These are phyloP conservation scores for Diospyros kaki DNA, from an alignment of 148 eudicot species.

Conservation along the genomic window DNA sequence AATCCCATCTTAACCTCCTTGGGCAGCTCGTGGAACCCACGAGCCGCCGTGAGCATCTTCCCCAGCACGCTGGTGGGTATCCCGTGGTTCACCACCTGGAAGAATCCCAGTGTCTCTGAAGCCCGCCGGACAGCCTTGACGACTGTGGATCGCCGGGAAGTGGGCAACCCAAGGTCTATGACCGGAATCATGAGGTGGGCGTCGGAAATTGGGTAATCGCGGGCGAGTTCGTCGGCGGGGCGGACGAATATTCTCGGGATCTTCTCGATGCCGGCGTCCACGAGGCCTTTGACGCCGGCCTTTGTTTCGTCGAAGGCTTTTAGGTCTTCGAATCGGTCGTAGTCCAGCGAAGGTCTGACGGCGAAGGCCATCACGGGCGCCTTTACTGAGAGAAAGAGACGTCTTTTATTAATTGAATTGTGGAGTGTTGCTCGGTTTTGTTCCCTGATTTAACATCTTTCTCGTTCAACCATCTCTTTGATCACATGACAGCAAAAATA, in stretches of 20 bases:
- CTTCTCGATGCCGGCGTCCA: slow-evolving; percentile 18
- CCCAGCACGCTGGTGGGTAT: slow-evolving; percentile 10
- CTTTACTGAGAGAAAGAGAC: too few species aligned
- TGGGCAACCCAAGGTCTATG: slow-evolving; percentile 10
- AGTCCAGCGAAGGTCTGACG: neutral
- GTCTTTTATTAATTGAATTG: too few species aligned
- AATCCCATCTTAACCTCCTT: slow-evolving; percentile 9
- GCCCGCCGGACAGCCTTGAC: slow-evolving; percentile 17
- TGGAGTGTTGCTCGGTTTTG: too few species aligned
- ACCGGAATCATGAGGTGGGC: slow-evolving; percentile 16
- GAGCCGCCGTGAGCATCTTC: slow-evolving; percentile 11
- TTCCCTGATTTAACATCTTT: too few species aligned
- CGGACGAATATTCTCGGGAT: slow-evolving; percentile 12
- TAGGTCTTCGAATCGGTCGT: slow-evolving; percentile 15
- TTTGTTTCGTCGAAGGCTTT: slow-evolving; percentile 34
- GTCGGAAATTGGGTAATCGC: neutral
- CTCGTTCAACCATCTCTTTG: too few species aligned
- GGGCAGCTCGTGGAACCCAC: slow-evolving; percentile 12
- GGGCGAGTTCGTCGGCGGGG: slow-evolving; percentile 16
- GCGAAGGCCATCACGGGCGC: too few species aligned
- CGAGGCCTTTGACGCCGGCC: slow-evolving; percentile 37
- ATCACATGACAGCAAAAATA: too few species aligned
- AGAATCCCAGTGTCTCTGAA: slow-evolving; percentile 27
- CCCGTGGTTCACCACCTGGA: slow-evolving; percentile 37
- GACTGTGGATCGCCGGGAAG: neutral